phyloP scores from a whole-genome alignment of 257 asterid genomes.

The Solanum sejunctum region DNA sequence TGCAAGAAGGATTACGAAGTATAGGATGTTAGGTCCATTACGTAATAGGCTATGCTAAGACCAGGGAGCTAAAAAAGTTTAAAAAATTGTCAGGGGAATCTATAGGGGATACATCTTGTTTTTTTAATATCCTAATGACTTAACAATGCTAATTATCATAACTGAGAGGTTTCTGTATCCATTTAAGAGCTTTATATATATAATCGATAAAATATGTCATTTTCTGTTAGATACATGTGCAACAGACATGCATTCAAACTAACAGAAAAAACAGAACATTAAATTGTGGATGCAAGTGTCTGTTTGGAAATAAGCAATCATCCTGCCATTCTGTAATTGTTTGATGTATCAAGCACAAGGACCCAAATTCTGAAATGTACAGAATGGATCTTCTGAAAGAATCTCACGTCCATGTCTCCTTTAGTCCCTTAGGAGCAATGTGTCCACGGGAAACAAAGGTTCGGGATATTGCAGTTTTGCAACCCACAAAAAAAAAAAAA shows the following conservation, averaged over 20 bases:
- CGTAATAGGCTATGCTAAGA: background rate
- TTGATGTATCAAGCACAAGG: background rate
- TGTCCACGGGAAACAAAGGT: background rate
- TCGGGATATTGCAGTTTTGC: background rate
- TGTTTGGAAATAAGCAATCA: background rate
- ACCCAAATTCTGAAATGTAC: background rate
- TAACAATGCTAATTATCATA: background rate
- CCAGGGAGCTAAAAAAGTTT: background rate
- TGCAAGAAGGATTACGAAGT: background rate
- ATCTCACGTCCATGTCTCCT: background rate
- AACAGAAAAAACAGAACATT: background rate
- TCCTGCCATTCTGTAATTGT: background rate
- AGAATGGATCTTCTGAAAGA: background rate
- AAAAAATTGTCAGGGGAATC: background rate
- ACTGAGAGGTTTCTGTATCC: background rate
- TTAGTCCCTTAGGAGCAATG: background rate
- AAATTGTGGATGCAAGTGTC: background rate
- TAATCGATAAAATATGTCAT: background rate
- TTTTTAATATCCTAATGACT: background rate
- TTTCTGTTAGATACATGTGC: background rate
- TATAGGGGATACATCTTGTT: background rate
- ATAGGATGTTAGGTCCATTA: background rate
- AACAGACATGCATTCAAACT: background rate
- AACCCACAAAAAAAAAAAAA: background rate
- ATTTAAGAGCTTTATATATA: background rate